Evolutionary conservation across 2,329 filamentous ascomycete genomes (phyloP).

Genomic region (Penicillium crustosum): DNA sequence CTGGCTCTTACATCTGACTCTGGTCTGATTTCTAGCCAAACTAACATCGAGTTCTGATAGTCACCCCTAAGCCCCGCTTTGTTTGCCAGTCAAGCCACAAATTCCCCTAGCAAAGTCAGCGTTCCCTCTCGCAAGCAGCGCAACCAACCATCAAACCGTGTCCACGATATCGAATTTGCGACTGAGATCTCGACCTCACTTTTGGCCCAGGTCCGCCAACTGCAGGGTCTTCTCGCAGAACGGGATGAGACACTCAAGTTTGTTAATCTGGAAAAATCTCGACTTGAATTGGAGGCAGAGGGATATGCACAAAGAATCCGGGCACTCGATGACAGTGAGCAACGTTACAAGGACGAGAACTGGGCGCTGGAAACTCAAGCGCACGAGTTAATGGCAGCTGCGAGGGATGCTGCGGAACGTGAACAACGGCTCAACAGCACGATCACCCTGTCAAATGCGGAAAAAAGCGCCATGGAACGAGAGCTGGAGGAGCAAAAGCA

Average conservation of each 20-base stretch:
- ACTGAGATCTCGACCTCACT: conserved; percentile 95
- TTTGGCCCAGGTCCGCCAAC: conserved; percentile 86
- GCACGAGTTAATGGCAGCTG: conserved; percentile 73
- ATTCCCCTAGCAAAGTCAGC: conserved; percentile 83
- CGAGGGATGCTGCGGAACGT: conserved; percentile 75
- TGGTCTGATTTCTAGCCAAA: background rate
- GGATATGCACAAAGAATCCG: conserved; percentile 76
- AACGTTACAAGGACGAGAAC: conserved; percentile 96
- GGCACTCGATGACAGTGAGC: conserved; percentile 86
- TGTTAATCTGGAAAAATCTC: conserved; percentile 70
- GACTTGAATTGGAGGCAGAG: conserved; percentile 79
- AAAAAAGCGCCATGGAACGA: conserved; percentile 76
- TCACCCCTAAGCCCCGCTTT: conserved; percentile 71
- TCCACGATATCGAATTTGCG: conserved; percentile 97
- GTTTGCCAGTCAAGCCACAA: conserved; percentile 79
- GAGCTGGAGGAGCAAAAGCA: conserved; percentile 90
- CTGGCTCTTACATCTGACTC: background rate
- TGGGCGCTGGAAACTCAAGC: conserved; percentile 94
- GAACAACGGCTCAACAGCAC: conserved; percentile 78
- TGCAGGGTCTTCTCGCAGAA: conserved; percentile 81
- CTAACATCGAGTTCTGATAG: conserved; percentile 42
- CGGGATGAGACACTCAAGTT: conserved; percentile 82
- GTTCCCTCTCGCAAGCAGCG: conserved; percentile 84
- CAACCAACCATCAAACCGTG: conserved; percentile 82
- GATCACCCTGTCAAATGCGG: conserved; percentile 66